Evolutionary conservation across 306 rosid genomes (phyloP), one percentile per base, ranked within the genome.

Genomic region (Fagus sylvatica): DNA sequence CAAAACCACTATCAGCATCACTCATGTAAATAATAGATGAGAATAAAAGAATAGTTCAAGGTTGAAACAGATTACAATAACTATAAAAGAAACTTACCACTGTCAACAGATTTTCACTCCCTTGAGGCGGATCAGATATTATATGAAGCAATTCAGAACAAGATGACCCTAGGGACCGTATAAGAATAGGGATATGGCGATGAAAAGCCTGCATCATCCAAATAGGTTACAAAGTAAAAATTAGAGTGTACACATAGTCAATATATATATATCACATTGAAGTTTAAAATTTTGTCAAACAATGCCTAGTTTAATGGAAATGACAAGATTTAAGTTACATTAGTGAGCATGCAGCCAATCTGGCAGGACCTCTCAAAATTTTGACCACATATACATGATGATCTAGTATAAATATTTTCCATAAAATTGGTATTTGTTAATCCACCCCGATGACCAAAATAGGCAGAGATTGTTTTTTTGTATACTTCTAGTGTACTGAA

Each of bases 111-210:
- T 86, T 89, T 88, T 95, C 99, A 86, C 99, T 93, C 84, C 97
- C 98, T 88, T 89, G 89, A 16, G 99, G 99, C n/a, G 99, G 99
- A 88, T 95, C 93, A 42, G 99, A 91, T 78, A 95, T 85, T 83
- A 95, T 88, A 43, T 74, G 85, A 39, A 95, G 97, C 86, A 95
- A 80, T 49, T 95, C 97, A 65, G 93, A 74, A 86, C 87, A 87
- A 46, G 99, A 90, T 75, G 96, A 92, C 65, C 99, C 97, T 51
- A 95, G 84, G 51, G 97, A 90, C 89, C 97, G 91, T 78, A 93
- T 72, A 73, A 95, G 94, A 80, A 91, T 88, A 64, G 98, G 99
- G 54, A 93, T 87, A 76, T 95, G 94, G 67, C 97, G 97, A 71
- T 93, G 98, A 85, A 95, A 89, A 76, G 99, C 97, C 99, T 95